These are phyloP conservation scores for Lactifluus hygrophoroides DNA, from an alignment of 768 basidiomycete genomes.

Conservation along the genomic window DNA sequence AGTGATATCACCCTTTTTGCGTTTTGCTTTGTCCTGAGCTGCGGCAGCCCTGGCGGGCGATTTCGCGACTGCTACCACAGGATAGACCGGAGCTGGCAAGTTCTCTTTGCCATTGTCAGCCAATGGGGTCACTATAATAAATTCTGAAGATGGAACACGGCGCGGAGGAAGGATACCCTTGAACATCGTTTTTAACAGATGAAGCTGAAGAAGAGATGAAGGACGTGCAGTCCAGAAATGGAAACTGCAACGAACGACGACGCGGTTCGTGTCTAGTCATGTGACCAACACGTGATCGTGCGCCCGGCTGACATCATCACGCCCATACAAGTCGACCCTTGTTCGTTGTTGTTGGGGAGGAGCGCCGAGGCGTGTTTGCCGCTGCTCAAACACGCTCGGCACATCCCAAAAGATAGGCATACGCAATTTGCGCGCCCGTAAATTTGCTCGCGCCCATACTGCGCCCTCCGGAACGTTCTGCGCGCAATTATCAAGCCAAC, in stretches of 20 bases:
- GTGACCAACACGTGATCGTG: slow-evolving; percentile 14
- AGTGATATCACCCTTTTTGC: slow-evolving; percentile 25
- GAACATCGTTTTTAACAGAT: slow-evolving; percentile 48
- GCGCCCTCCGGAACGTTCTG: neutral
- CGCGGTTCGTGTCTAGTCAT: slow-evolving; percentile 20
- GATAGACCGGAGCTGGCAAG: slow-evolving; percentile 27
- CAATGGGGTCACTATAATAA: slow-evolving; percentile 56
- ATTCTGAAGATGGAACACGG: slow-evolving; percentile 57
- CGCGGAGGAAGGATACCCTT: slow-evolving; percentile 69
- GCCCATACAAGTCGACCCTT: too few species aligned
- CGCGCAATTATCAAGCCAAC: neutral
- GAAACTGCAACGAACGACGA: neutral
- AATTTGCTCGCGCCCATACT: slow-evolving; percentile 3
- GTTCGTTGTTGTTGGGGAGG: too few species aligned
- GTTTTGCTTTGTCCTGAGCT: slow-evolving; percentile 35
- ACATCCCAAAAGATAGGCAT: neutral
- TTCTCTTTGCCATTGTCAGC: slow-evolving; percentile 64
- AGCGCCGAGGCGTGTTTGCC: neutral
- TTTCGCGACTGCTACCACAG: slow-evolving; percentile 23
- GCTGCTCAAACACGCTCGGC: neutral
- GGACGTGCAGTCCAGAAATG: neutral
- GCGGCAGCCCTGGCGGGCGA: slow-evolving; percentile 34
- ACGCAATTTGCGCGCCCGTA: slow-evolving; percentile 5
- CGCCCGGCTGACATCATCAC: too few species aligned
- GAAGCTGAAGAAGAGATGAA: neutral